These are phyloP conservation scores for Fusarium pseudoanthophilum DNA, from an alignment of 2,329 filamentous ascomycete genomes.

Conservation along the genomic window DNA sequence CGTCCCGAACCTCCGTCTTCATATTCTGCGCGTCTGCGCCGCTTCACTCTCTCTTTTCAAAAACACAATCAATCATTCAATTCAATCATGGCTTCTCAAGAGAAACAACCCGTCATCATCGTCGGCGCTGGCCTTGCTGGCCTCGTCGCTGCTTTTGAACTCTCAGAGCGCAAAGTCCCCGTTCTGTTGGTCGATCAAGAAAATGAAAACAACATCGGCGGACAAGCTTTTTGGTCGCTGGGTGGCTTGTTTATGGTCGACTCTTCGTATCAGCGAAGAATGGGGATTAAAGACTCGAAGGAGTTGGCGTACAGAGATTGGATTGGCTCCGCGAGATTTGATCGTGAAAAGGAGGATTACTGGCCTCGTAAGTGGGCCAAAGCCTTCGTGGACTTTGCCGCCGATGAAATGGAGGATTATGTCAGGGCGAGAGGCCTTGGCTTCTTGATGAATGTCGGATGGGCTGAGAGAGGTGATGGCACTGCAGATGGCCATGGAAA, in stretches of 20 bases:
- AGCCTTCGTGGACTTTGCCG: constrained; percentile 71
- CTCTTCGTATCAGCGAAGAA: constrained; percentile 65
- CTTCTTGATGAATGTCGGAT: constrained; percentile 66
- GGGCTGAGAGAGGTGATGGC: constrained; percentile 70
- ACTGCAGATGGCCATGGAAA: constrained; percentile 68
- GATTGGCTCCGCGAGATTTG: constrained; percentile 67
- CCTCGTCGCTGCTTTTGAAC: constrained; percentile 69
- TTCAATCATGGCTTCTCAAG: constrained; percentile 13
- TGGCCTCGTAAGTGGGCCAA: constrained; percentile 72
- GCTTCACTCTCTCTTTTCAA: background rate
- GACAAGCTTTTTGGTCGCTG: constrained; percentile 73
- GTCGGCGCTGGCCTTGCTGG: constrained; percentile 68
- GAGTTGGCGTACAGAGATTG: constrained; percentile 69
- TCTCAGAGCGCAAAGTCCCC: constrained; percentile 61
- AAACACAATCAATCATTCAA: background rate
- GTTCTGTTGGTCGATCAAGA: constrained; percentile 68
- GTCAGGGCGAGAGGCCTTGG: constrained; percentile 63
- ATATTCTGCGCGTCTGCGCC: background rate
- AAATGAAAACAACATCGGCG: constrained; percentile 65
- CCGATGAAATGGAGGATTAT: constrained; percentile 68
- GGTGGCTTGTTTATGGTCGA: constrained; percentile 70
- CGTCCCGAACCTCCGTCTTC: background rate
- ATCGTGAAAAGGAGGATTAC: constrained; percentile 64
- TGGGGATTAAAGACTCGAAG: constrained; percentile 68
- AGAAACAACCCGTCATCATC: constrained; percentile 60